phyloP scores from a whole-genome alignment of 495 filamentous ascomycete species.

The Neurospora sp. region DNA sequence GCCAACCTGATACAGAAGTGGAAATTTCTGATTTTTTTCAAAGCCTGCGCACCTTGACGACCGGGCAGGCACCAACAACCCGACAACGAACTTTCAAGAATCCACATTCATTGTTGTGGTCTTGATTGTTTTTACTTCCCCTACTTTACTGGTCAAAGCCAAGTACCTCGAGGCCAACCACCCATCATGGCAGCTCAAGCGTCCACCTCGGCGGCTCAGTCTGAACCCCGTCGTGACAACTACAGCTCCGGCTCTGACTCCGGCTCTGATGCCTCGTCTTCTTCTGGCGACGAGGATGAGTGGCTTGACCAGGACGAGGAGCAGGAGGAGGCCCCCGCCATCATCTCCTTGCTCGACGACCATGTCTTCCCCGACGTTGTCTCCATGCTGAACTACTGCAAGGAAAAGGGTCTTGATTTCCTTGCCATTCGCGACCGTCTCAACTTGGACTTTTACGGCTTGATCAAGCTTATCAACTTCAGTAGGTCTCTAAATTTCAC shows the following conservation, averaged over 20 bases:
- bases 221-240: conserved; percentile 2
- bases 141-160: background rate
- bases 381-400: conserved; percentile 64
- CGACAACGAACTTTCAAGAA: background rate
- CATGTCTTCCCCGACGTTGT: conserved; percentile 53
- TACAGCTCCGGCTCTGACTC: conserved; percentile 8
- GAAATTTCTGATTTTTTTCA: conserved; percentile 1
- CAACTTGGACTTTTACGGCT: conserved; percentile 69
- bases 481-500: conserved; percentile 22
- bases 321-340: conserved; percentile 48
- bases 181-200: background rate
- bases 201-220: background rate
- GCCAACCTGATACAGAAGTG: background rate
- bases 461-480: conserved; percentile 80
- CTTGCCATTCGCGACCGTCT: conserved; percentile 51
- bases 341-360: conserved; percentile 64
- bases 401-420: conserved; percentile 64
- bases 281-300: conserved; percentile 46
- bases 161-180: background rate
- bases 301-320: conserved; percentile 69
- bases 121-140: background rate
- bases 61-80: background rate
- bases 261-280: conserved; percentile 6
- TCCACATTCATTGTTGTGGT: background rate
- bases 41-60: background rate